Evolutionary conservation across 495 filamentous ascomycete species (phyloP).

Genomic region (Xylaria scruposa): DNA sequence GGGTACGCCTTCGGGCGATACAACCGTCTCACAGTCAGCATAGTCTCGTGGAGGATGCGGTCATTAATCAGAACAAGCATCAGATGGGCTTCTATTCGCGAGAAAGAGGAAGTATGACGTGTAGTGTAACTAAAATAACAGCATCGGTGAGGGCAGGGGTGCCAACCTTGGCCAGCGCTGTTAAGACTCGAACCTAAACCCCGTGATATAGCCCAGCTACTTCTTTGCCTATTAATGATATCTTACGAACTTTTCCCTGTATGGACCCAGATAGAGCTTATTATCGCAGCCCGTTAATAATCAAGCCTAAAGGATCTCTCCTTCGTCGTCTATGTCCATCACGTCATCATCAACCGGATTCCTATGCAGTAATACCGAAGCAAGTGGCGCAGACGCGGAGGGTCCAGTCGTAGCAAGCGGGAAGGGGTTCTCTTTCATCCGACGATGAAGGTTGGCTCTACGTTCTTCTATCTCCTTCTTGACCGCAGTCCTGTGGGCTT

Average conservation of each 20-base stretch:
- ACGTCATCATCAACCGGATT: neutral
- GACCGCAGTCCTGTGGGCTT: conserved; percentile 18
- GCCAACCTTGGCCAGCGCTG: too few species aligned
- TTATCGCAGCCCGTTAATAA: neutral
- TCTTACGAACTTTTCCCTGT: neutral
- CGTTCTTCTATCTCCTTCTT: conserved; percentile 22
- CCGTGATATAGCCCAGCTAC: too few species aligned
- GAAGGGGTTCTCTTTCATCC: conserved; percentile 12
- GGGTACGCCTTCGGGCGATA: conserved; percentile 11
- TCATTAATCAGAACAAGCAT: neutral
- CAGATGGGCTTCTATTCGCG: neutral
- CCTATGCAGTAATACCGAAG: neutral
- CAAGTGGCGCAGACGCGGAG: neutral
- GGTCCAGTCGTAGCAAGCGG: neutral
- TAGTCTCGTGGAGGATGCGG: conserved; percentile 13
- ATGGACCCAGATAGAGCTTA: too few species aligned
- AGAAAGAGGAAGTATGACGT: neutral
- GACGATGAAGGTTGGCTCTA: conserved; percentile 13
- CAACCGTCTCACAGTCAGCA: conserved; percentile 23
- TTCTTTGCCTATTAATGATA: neutral
- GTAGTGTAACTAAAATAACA: neutral
- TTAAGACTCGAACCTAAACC: too few species aligned
- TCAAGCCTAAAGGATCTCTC: neutral
- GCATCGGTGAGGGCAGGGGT: neutral
- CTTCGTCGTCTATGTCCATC: conserved; percentile 23